Evolutionary conservation across 768 basidiomycete species (phyloP).

Genomic region (Boletus pseudo-olivaceus): DNA sequence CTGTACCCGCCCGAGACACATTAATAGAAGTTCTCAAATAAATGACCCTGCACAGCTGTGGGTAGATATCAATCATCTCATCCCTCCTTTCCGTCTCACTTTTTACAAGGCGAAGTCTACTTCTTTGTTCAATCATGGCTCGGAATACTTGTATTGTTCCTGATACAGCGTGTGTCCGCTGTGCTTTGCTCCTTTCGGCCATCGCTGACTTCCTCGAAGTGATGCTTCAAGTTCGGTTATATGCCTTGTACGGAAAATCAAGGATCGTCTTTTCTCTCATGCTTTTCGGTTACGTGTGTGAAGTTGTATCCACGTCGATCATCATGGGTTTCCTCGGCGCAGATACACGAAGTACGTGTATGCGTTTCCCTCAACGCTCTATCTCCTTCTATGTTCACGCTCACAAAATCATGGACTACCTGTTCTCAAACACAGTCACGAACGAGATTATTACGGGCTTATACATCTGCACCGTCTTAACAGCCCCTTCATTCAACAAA

Average conservation of each 20-base stretch:
- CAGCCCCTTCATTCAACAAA: neutral
- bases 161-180: constrained; percentile 1
- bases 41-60: constrained; percentile 9
- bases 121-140: constrained; percentile 6
- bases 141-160: neutral
- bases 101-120: constrained; percentile 7
- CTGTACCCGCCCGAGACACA: neutral
- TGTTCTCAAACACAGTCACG: neutral
- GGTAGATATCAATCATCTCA: neutral
- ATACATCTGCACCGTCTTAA: neutral
- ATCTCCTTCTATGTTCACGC: neutral
- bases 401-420: neutral
- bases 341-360: neutral
- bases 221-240: constrained; percentile 13
- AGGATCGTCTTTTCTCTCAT: constrained; percentile 4
- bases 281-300: constrained; percentile 1
- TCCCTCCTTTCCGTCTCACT: neutral
- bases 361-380: neutral
- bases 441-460: neutral
- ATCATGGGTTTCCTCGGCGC: neutral
- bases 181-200: neutral
- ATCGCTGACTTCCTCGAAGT: constrained; percentile 1
- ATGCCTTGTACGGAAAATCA: constrained; percentile 8
- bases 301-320: neutral
- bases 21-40: neutral